These are phyloP conservation scores for Clavariopsis aquatica DNA, from an alignment of 495 filamentous ascomycete species.

Conservation along the genomic window DNA sequence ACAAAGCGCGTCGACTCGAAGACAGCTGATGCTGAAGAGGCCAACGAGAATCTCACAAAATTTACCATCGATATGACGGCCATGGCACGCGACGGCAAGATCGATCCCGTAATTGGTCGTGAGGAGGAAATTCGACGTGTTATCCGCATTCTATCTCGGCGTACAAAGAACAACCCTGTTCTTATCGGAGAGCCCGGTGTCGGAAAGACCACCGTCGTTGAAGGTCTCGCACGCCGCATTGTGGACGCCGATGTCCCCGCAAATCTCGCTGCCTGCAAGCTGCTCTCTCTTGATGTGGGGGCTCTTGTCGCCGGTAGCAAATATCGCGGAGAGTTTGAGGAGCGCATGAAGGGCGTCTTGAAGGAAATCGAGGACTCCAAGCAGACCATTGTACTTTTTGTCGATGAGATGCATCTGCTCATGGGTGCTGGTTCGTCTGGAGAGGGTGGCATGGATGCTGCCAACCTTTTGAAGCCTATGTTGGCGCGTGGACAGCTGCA, in stretches of 20 bases:
- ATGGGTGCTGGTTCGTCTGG: constrained; percentile 95
- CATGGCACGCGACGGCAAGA: constrained; percentile 92
- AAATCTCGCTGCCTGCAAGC: constrained; percentile 88
- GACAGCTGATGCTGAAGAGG: constrained; percentile 85
- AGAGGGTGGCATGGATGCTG: constrained; percentile 98
- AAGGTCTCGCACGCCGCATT: constrained; percentile 92
- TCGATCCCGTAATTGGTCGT: constrained; percentile 95
- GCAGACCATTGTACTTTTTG: constrained; percentile 94
- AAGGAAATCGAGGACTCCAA: constrained; percentile 97
- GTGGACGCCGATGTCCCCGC: constrained; percentile 95
- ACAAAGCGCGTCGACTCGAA: constrained; percentile 91
- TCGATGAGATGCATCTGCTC: constrained; percentile 96
- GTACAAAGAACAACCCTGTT: constrained; percentile 98
- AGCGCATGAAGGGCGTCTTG: constrained; percentile 96
- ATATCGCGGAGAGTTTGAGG: constrained; percentile 96
- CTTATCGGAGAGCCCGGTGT: constrained; percentile 96
- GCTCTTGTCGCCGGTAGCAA: constrained; percentile 95
- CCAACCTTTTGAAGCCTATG: constrained; percentile 97
- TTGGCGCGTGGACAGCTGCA: constrained; percentile 93
- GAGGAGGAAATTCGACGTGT: constrained; percentile 96
- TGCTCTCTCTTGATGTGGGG: constrained; percentile 93
- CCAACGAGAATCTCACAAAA: constrained; percentile 92
- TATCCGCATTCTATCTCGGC: constrained; percentile 85
- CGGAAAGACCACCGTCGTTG: constrained; percentile 96
- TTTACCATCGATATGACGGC: constrained; percentile 98